Percentiles rank a stretch among this genome's conserved stretches.
phyloP scores from a whole-genome alignment of 73 alveolate genomes.

The Paramecium biaurelia region DNA sequence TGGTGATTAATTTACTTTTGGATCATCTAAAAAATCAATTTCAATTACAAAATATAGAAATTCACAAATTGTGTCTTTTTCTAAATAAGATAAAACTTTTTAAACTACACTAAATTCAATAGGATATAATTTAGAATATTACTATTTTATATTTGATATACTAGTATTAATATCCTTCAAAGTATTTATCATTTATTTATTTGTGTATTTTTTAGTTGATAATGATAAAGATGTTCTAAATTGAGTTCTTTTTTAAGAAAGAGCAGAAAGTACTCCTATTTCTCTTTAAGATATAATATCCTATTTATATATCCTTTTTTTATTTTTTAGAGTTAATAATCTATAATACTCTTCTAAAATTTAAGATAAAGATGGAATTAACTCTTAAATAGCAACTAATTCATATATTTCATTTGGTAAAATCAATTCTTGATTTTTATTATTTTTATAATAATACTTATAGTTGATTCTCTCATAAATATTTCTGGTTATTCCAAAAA shows the following conservation, averaged over 20 bases:
- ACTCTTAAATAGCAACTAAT: neutral
- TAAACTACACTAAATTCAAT: neutral
- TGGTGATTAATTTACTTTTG: neutral
- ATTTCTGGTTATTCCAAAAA: neutral
- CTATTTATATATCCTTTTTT: neutral
- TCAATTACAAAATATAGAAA: neutral
- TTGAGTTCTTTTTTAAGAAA: neutral
- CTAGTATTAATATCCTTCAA: neutral
- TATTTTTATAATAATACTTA: neutral
- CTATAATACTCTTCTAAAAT: neutral
- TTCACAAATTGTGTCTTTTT: neutral
- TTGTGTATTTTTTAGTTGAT: neutral
- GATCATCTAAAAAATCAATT: neutral
- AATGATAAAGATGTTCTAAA: neutral
- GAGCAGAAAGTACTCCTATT: neutral
- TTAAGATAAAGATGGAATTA: neutral
- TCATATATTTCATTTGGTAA: neutral
- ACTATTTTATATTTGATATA: neutral
- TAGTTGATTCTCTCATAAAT: neutral
- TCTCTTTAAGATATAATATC: neutral
- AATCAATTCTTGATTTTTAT: neutral
- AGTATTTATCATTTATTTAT: neutral
- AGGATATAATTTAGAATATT: neutral
- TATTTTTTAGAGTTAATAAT: neutral
- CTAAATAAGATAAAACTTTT: neutral